Percentiles rank a stretch among this genome's conserved stretches.
Evolutionary conservation across 257 asterid species (phyloP).

Genomic region (Scutellaria galericulata): DNA sequence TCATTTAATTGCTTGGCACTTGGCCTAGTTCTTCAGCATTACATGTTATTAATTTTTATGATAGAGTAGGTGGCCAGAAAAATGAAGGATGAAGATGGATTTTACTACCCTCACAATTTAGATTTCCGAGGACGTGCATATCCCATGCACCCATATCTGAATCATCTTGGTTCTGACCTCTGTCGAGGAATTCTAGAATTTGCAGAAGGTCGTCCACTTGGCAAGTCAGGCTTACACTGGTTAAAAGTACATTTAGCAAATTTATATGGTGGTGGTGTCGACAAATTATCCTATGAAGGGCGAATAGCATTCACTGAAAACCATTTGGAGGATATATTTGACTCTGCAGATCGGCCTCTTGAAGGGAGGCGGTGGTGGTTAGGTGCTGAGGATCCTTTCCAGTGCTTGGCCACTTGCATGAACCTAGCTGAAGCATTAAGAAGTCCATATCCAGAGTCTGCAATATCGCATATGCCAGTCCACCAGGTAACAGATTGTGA

Average conservation of each 20-base stretch:
- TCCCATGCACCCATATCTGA: constrained; percentile 98
- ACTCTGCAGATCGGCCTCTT: constrained; percentile 95
- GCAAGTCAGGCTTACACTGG: constrained; percentile 88
- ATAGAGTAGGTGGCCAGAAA: constrained; percentile 89
- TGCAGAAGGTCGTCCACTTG: constrained; percentile 97
- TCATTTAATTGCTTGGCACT: constrained; percentile 23
- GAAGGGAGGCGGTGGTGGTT: constrained; percentile 98
- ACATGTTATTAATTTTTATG: constrained; percentile 28
- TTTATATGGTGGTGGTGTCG: constrained; percentile 88
- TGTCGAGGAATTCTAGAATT: constrained; percentile 95
- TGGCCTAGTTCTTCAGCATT: constrained; percentile 13
- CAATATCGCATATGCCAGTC: constrained; percentile 77
- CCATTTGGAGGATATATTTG: constrained; percentile 86
- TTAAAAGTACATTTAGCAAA: constrained; percentile 88
- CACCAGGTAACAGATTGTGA: constrained; percentile 74
- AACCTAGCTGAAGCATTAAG: constrained; percentile 85
- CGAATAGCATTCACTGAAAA: constrained; percentile 76
- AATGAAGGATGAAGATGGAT: constrained; percentile 98
- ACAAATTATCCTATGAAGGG: constrained; percentile 84
- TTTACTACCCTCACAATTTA: constrained; percentile 93
- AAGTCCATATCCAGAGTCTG: constrained; percentile 76
- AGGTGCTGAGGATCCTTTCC: constrained; percentile 95
- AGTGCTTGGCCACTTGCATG: constrained; percentile 91
- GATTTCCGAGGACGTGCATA: constrained; percentile 99
- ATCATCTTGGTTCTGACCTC: constrained; percentile 97